Evolutionary conservation across 441 rosid species (phyloP).

Genomic region (Metrosideros polymorpha): DNA sequence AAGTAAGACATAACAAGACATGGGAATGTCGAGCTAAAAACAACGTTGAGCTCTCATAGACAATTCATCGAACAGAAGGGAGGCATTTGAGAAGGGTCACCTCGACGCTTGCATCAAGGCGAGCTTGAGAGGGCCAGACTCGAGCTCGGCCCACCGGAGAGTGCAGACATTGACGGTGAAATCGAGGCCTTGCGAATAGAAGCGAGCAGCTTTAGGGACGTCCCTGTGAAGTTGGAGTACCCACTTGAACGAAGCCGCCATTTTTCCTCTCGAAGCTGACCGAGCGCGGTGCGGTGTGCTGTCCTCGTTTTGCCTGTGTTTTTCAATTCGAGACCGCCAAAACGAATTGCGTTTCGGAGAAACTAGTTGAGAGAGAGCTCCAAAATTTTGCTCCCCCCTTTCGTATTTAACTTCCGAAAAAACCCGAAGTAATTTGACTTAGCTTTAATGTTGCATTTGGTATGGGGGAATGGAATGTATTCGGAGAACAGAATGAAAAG

Average conservation of each 20-base stretch:
- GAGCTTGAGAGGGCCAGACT: conserved; percentile 69
- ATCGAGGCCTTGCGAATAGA: conserved; percentile 78
- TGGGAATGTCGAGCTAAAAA: neutral
- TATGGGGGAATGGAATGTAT: neutral
- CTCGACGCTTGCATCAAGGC: conserved; percentile 65
- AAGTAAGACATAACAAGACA: neutral
- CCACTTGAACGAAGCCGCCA: conserved; percentile 71
- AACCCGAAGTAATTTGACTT: too few relatives aligned
- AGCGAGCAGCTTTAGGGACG: conserved; percentile 77
- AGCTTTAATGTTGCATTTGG: neutral
- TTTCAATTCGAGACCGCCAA: neutral
- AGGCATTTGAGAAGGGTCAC: conserved; percentile 17
- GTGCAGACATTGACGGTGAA: conserved; percentile 70
- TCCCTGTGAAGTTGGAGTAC: conserved; percentile 85
- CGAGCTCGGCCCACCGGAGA: conserved; percentile 82
- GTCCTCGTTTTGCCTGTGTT: neutral
- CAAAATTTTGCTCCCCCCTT: neutral
- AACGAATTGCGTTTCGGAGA: neutral
- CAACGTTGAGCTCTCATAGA: neutral
- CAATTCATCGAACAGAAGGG: conserved; percentile 26
- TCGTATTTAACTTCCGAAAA: too few relatives aligned
- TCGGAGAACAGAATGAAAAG: neutral
- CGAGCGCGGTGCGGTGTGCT: neutral
- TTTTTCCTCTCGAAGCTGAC: conserved; percentile 3
- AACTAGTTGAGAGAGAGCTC: neutral